Evolutionary conservation across 192 early-diverging fungal species (phyloP), one percentile per base, ranked within the genome.

Genomic region (Thamnidium elegans): DNA sequence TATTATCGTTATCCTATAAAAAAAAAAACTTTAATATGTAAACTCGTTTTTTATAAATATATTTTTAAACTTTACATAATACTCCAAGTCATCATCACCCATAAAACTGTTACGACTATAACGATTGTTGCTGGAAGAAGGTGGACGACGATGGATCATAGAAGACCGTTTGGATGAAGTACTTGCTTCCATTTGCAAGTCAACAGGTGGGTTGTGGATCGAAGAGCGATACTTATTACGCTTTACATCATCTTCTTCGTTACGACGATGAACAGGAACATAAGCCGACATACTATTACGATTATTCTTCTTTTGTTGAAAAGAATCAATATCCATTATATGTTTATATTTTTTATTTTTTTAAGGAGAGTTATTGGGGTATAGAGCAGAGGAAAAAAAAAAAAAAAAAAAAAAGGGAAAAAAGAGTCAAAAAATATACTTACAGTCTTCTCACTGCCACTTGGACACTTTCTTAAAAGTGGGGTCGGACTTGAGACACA

Each of bases 71-170:
- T 10, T 39, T 39, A 39, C 36, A 39, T 39, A 39, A 39, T 39
- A 39, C 5, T 39, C 36, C 36, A 39, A 39, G 36, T 58, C 20
- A 43, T 58, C 56, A 13, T 58, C 56, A 42, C 34, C 56, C 34
- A 58, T 58, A 21, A 58, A 58, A 20, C 56, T 58, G 20, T 44
- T 58, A 20, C 56, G 32, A 20, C 56, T 58, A 21, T 21, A 58
- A 36, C 56, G 31, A 36, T 58, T 58, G 11, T 36, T 39, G 4
- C 20, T 43, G 9, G 36, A 9, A 39, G 36, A 39, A 39, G 36
- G 36, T 9, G 36, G 36, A 20, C 17, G 56, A 21, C 56, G 36
- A 21, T 36, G 32, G 4, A 58, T 42, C 36, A 39, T 39, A 44
- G 56, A 58, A 10, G 34, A 42, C 20, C 56, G 34, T 36, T 58